Evolutionary conservation across 192 early-diverging fungal genomes (phyloP).

Genomic region (Phycomyces nitens): DNA sequence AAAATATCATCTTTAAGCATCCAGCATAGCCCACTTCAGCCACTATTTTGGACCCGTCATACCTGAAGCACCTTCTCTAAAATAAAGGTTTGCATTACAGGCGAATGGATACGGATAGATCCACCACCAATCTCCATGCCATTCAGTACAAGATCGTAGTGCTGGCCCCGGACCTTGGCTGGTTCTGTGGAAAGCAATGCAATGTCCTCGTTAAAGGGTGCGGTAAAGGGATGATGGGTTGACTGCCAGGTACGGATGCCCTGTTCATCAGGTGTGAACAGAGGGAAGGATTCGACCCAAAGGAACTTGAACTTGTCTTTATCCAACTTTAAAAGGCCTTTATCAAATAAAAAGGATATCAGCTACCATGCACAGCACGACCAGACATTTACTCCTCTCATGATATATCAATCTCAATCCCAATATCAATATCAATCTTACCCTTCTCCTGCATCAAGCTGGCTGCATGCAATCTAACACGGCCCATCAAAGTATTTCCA

Average conservation of each 20-base stretch:
- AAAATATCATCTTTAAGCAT: not conserved
- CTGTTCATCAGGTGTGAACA: conserved; percentile 73
- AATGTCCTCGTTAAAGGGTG: conserved; percentile 69
- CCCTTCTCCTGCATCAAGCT: conserved; percentile 49
- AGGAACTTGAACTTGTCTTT: conserved; percentile 60
- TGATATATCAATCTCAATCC: too few relatives aligned
- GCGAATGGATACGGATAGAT: conserved; percentile 83
- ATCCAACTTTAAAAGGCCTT: conserved; percentile 48
- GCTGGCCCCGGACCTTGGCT: conserved; percentile 66
- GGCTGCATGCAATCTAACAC: conserved; percentile 52
- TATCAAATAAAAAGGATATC: not conserved
- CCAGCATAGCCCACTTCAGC: not conserved
- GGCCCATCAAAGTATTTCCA: conserved; percentile 57
- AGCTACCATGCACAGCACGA: too few relatives aligned
- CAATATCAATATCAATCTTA: conserved; percentile 11
- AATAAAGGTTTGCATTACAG: conserved; percentile 68
- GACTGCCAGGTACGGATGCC: conserved; percentile 44
- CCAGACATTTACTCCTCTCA: too few relatives aligned
- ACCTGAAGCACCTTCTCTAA: conserved; percentile 68
- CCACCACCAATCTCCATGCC: conserved; percentile 91
- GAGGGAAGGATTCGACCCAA: conserved; percentile 88
- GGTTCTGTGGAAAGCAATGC: conserved; percentile 58
- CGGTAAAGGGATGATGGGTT: conserved; percentile 93
- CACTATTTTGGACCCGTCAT: not conserved
- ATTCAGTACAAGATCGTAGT: conserved; percentile 89